Evolutionary conservation across 352 stramenopile species (phyloP).

Genomic region (Globisporangium heterothallicum): DNA sequence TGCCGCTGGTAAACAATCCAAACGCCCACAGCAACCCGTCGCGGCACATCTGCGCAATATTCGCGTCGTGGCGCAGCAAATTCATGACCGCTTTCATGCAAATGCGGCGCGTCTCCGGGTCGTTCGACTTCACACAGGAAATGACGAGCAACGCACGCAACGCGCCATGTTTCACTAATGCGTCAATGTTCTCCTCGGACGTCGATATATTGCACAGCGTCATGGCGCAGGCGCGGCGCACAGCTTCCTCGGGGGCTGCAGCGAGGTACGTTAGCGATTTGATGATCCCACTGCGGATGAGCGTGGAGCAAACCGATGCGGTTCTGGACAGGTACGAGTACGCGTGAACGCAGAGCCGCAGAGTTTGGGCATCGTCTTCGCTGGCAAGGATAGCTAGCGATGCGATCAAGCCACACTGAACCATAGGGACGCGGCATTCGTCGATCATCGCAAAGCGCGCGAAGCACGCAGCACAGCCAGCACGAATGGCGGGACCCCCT

Average conservation of each 20-base stretch:
- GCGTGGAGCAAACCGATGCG: slow-evolving; percentile 29
- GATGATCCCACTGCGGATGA: slow-evolving; percentile 58
- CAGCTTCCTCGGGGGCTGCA: slow-evolving; percentile 59
- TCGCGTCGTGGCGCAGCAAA: slow-evolving; percentile 36
- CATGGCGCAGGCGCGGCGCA: slow-evolving; percentile 74
- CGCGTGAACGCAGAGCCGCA: slow-evolving; percentile 58
- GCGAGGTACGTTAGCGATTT: slow-evolving; percentile 66
- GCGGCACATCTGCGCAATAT: slow-evolving; percentile 56
- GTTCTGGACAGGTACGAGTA: slow-evolving; percentile 60
- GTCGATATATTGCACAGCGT: slow-evolving; percentile 92
- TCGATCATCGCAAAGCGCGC: slow-evolving; percentile 57
- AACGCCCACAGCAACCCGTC: slow-evolving; percentile 73
- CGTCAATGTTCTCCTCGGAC: slow-evolving; percentile 82
- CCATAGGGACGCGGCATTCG: slow-evolving; percentile 46
- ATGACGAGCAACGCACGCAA: slow-evolving; percentile 86
- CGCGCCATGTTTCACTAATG: slow-evolving; percentile 83
- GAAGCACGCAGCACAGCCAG: slow-evolving; percentile 56
- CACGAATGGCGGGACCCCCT: slow-evolving; percentile 18
- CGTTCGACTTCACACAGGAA: slow-evolving; percentile 77
- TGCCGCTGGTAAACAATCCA: slow-evolving; percentile 45
- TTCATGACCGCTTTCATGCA: slow-evolving; percentile 73
- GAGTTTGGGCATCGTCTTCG: slow-evolving; percentile 42
- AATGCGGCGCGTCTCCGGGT: slow-evolving; percentile 63
- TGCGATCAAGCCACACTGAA: slow-evolving; percentile 39
- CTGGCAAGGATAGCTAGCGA: slow-evolving; percentile 46